Base-by-base conservation (phyloP, 768 basidiomycete species). In the Tulasnella sp. region DNA sequence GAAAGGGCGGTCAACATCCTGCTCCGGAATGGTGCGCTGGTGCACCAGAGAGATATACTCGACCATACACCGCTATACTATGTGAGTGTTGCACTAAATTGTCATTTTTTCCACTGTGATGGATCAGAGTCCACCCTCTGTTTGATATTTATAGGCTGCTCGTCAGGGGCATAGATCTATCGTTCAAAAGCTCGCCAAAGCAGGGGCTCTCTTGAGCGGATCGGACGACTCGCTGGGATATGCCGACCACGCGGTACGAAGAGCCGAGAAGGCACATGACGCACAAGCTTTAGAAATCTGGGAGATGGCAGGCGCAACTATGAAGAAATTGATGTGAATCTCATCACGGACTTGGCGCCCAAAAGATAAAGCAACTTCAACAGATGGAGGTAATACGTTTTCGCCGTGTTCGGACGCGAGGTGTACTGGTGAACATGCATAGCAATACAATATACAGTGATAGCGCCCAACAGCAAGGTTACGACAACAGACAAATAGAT, bases 21-120 rank as follows among this genome's bases (percentile, higher is more conserved):
- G 38, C 75, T 92, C 19, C 74, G 79, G 61, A 80, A 80, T 0
- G 90, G 90, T 3, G 87, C 89, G 0, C 73, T 89, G 12, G 90
- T 92, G 21, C 90, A 93, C 69, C 73, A 86, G 8, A 76, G 91
- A 57, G 91, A 93, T 68, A 67, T 70, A 0, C 74, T 92, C 46
- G 91, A 87, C 1, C 89, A 92, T 65, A 91, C 90, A 12, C 78
- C 87, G 2, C 73, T 92, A 15, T 92, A 91, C 70, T 86, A 90
- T 70, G 87, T 87, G 62, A 24, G 68, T 46, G n/a, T 9, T 29
- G 22, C n/a, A n/a, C n/a, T n/a, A n/a, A n/a, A n/a, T n/a, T n/a
- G n/a, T n/a, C n/a, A n/a, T n/a, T 51, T 30, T 15, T 50, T 49
- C 48, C 62, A 41, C 7, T 52, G 41, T 21, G 24, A 38, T 29